Evolutionary conservation across 2,329 filamentous ascomycete species (phyloP), one percentile per base, ranked within the genome.

Genomic region (Monosporascus ibericus): DNA sequence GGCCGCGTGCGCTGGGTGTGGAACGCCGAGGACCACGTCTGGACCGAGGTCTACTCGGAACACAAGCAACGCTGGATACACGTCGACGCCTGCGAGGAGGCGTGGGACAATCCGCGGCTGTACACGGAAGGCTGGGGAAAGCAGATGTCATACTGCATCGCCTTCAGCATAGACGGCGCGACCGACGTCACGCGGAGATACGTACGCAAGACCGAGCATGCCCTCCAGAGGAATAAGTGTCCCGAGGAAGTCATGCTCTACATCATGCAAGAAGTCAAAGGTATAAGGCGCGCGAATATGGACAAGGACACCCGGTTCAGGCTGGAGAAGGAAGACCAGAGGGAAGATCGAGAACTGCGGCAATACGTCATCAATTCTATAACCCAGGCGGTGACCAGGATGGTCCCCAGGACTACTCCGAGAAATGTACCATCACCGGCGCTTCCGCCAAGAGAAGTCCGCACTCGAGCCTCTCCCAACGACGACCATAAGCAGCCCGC

Each of bases 11-110:
- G 94, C 64, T 99, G 94, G 94, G 88, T 99, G 9, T 99, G 94
- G 94, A 97, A 97, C 62, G 87, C 88, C 30, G 94, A 97, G 70
- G 94, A 99, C 68, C 90, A 96, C 65, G 90, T 96, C 24, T 99
- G 94, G 94, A 96, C 92, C 1, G 94, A 99, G 65, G 87, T 97
- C 15, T 99, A 96, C 74, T 96, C 92, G 3, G 89, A 94, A 57
- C 91, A 96, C 71, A 88, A 94, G 65, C 86, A 88, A 69, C 84
- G 91, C 67, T 99, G 94, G 94, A 80, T 99, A 18, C 92, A 97
- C 61, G 91, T 97, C 44, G 94, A 99, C 69, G 86, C 87, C 37
- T 96, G 92, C 65, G 94, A 97, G 68, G 92, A 92, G 66, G 85
- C 89, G 1, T 97, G 92, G 92, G 94, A 99, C 68, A 91, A 92